Conservation (phyloP, 116 monocot species). For the Trichopus zeylanicus region DNA sequence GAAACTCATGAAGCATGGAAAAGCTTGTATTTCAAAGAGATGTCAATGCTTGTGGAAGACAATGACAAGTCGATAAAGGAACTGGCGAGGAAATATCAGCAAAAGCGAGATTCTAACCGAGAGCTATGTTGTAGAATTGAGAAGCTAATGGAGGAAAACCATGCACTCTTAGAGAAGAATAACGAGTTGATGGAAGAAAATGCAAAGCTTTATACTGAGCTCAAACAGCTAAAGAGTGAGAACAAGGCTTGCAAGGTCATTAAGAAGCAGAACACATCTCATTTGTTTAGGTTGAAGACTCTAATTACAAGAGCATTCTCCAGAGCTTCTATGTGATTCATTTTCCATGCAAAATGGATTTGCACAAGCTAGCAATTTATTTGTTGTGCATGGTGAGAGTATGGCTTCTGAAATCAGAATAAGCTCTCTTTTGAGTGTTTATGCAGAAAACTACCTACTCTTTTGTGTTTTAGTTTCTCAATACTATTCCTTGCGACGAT, state of each 20-base stretch:
- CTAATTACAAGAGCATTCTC: neutral
- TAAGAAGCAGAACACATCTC: neutral
- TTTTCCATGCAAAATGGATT: too few relatives aligned
- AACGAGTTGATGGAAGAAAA: constrained; percentile 9
- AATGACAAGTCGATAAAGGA: neutral
- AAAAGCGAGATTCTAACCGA: constrained; percentile 5
- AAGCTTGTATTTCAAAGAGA: neutral
- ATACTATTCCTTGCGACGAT: too few relatives aligned
- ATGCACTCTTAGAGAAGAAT: neutral
- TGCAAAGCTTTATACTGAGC: neutral
- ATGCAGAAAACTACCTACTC: too few relatives aligned
- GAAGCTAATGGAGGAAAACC: constrained; percentile 6
- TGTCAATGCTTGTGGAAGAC: constrained; percentile 3
- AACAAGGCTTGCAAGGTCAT: neutral
- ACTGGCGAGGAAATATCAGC: neutral
- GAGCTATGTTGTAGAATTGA: neutral
- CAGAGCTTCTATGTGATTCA: too few relatives aligned
- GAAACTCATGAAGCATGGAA: neutral
- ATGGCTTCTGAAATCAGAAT: too few relatives aligned
- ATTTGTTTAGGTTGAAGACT: neutral
- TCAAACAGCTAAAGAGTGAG: neutral
- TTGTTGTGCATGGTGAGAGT: too few relatives aligned
- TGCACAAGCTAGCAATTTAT: too few relatives aligned
- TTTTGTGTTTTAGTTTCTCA: too few relatives aligned
- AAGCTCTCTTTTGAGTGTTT: too few relatives aligned